Conservation (phyloP, 352 stramenopile genomes). For the Globisporangium viniferum region DNA sequence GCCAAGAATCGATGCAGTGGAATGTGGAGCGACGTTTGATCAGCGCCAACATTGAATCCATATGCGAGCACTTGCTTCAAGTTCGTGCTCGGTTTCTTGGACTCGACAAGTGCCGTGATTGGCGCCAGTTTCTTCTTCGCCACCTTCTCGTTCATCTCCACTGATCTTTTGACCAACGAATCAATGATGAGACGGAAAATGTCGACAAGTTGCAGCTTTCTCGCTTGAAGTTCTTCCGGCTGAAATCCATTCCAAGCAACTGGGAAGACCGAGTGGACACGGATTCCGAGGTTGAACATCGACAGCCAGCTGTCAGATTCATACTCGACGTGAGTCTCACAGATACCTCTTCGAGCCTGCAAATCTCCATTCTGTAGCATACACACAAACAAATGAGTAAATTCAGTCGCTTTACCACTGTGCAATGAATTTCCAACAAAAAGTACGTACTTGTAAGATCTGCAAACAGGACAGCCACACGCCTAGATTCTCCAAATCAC, state of each 20-base stretch:
- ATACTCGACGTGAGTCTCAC: conserved; percentile 84
- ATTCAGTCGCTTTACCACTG: background rate
- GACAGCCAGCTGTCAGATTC: conserved; percentile 86
- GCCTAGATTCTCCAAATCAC: conserved; percentile 58
- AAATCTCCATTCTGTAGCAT: conserved; percentile 60
- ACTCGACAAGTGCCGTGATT: conserved; percentile 29
- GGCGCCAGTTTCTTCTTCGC: conserved; percentile 45
- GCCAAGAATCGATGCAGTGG: conserved; percentile 81
- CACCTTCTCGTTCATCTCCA: conserved; percentile 41
- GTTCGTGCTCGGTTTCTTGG: conserved; percentile 18
- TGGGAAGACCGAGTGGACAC: conserved; percentile 80
- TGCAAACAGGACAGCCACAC: conserved; percentile 72
- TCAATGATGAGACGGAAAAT: conserved; percentile 51
- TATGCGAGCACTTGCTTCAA: conserved; percentile 34
- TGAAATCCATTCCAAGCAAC: conserved; percentile 74
- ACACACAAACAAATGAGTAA: background rate
- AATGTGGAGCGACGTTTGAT: conserved; percentile 74
- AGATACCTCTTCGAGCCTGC: conserved; percentile 62
- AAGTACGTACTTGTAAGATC: conserved; percentile 50
- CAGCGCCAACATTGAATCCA: conserved; percentile 58
- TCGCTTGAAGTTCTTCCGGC: conserved; percentile 28
- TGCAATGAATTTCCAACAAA: too few relatives aligned
- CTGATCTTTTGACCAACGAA: conserved; percentile 42
- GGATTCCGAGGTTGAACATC: conserved; percentile 89
- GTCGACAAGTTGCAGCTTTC: conserved; percentile 31